phyloP scores from a whole-genome alignment of 2,329 filamentous ascomycete genomes.

The Colletotrichum caudatum region DNA sequence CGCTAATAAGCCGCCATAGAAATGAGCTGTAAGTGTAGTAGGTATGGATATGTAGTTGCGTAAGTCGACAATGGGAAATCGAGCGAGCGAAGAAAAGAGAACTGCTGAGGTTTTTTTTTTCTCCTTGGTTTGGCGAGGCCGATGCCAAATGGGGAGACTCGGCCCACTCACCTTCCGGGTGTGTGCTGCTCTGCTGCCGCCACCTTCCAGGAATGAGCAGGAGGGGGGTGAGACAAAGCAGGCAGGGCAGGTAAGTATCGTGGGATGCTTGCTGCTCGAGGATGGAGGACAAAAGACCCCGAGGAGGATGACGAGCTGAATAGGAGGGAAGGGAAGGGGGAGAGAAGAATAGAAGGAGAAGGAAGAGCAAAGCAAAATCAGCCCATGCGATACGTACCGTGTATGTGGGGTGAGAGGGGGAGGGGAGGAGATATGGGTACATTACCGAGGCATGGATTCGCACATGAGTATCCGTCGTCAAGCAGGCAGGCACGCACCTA shows the following conservation, averaged over 20 bases:
- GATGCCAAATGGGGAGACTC: constrained; percentile 12
- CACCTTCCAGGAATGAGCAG: constrained; percentile 1
- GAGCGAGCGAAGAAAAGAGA: neutral
- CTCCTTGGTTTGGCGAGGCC: neutral
- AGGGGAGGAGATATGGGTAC: too few relatives aligned
- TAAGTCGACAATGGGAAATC: neutral
- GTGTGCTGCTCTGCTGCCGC: neutral
- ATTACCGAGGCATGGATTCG: too few relatives aligned
- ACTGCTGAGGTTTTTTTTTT: neutral
- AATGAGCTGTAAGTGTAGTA: too few relatives aligned
- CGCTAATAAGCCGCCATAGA: neutral
- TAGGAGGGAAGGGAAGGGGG: too few relatives aligned
- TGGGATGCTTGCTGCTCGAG: constrained; percentile 10
- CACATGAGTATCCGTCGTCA: too few relatives aligned
- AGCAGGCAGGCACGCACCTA: too few relatives aligned
- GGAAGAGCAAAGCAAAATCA: neutral
- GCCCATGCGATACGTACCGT: neutral
- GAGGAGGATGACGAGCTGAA: neutral
- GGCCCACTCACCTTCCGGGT: neutral
- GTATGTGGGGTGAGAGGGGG: too few relatives aligned
- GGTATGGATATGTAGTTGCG: neutral
- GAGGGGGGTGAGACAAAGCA: neutral
- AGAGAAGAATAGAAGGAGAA: neutral
- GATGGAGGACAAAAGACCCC: neutral
- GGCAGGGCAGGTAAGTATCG: neutral